Conservation (phyloP, 176 grass and related monocot species). For the Avena sativa region DNA sequence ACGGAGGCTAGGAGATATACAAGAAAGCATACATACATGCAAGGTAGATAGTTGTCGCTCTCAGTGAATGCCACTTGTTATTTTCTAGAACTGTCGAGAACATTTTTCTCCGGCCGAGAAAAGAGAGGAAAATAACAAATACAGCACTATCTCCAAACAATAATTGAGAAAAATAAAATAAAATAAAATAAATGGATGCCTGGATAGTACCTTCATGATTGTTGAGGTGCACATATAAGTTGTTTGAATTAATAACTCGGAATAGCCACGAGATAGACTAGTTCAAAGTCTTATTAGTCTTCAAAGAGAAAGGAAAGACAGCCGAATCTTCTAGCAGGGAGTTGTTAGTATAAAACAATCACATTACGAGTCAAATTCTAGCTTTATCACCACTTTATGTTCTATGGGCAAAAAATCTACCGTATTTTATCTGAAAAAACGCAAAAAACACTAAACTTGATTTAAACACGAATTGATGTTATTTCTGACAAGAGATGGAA, state of each 20-base stretch:
- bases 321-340: too few species aligned
- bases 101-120: background rate
- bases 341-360: too few species aligned
- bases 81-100: background rate
- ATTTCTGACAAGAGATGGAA: too few species aligned
- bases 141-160: background rate
- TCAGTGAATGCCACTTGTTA: background rate
- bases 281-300: background rate
- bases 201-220: background rate
- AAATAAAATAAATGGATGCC: background rate
- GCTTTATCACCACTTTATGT: too few species aligned
- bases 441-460: too few species aligned
- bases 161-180: background rate
- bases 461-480: too few species aligned
- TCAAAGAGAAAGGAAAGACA: too few species aligned
- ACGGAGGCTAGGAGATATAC: background rate
- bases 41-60: conserved; percentile 20
- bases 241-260: background rate
- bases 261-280: background rate
- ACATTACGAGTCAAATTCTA: too few species aligned
- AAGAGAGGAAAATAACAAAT: background rate
- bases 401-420: too few species aligned
- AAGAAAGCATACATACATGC: background rate
- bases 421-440: too few species aligned
- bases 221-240: background rate